Conservation (phyloP, 164 flowering plant species). For the Paratinospora sagittata region DNA sequence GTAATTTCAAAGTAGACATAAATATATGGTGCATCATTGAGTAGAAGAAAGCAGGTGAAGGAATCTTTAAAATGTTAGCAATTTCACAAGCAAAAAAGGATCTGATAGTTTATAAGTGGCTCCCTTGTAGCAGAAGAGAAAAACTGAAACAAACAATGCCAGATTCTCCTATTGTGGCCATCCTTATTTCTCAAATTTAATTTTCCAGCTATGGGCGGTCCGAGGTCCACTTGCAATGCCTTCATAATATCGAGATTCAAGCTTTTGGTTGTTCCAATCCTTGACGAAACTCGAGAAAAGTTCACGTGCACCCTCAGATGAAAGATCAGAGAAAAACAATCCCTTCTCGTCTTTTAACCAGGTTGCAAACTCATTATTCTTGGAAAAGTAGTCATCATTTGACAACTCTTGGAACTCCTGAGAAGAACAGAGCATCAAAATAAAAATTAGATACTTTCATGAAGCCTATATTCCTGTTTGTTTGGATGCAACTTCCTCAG, state of each 20-base stretch:
- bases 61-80: not conserved
- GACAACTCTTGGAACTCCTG: conserved; percentile 53
- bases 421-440: conserved; percentile 4
- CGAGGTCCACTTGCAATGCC: conserved; percentile 72
- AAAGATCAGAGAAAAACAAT: conserved; percentile 69
- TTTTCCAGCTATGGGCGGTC: conserved; percentile 75
- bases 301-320: conserved; percentile 60
- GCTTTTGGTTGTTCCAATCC: conserved; percentile 70
- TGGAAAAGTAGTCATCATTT: conserved; percentile 63
- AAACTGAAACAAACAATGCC: not conserved
- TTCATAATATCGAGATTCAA: conserved; percentile 63
- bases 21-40: no score
- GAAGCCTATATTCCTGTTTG: not conserved
- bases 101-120: not conserved
- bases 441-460: not conserved
- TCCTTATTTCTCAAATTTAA: conserved; percentile 22
- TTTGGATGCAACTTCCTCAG: not conserved
- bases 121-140: not conserved
- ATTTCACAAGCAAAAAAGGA: no score
- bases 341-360: conserved; percentile 79
- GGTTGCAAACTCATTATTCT: conserved; percentile 84
- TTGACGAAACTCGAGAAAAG: conserved; percentile 55
- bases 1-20: not conserved
- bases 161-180: not conserved
- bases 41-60: not conserved